Evolutionary conservation across 352 stramenopile genomes (phyloP).

Genomic region (Halophytophthora batemanensis): DNA sequence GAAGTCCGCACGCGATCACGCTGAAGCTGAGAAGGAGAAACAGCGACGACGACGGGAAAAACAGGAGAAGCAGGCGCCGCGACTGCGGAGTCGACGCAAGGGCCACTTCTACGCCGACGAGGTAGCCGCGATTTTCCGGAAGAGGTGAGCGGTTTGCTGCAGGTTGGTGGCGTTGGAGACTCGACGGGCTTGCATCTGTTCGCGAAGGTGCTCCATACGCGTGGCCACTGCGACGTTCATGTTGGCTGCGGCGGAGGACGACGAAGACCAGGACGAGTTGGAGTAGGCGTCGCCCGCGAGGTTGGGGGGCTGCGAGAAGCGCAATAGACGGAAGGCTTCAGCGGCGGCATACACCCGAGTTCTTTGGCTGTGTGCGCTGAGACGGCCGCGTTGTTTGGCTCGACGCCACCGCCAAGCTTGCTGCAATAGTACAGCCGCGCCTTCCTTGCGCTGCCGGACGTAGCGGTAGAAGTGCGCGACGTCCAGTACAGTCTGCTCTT

Average conservation of each 20-base stretch:
- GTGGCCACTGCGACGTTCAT: constrained; percentile 15
- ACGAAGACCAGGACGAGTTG: constrained; percentile 4
- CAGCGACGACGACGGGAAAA: constrained; percentile 18
- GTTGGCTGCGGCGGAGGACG: constrained; percentile 8
- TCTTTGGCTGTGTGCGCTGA: constrained; percentile 14
- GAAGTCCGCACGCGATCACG: constrained; percentile 14
- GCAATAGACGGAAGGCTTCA: constrained; percentile 43
- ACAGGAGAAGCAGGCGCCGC: constrained; percentile 15
- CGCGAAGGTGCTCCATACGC: constrained; percentile 10
- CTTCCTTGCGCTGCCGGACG: constrained; percentile 34
- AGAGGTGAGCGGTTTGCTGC: constrained; percentile 16
- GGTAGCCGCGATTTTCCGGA: constrained; percentile 46
- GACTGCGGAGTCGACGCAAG: constrained; percentile 17
- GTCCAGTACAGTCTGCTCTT: constrained; percentile 59
- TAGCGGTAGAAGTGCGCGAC: constrained; percentile 58
- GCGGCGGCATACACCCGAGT: constrained; percentile 41
- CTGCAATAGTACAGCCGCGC: constrained; percentile 47
- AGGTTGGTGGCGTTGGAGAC: background rate
- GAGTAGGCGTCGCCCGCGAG: constrained; percentile 13
- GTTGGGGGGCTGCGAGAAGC: constrained; percentile 39
- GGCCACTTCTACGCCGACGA: constrained; percentile 64
- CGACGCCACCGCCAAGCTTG: constrained; percentile 36
- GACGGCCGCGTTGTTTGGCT: background rate
- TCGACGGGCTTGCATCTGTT: background rate
- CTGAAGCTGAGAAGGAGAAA: constrained; percentile 12